phyloP scores from a whole-genome alignment of 2,329 filamentous ascomycete genomes.

The Nigrospora sphaerica region DNA sequence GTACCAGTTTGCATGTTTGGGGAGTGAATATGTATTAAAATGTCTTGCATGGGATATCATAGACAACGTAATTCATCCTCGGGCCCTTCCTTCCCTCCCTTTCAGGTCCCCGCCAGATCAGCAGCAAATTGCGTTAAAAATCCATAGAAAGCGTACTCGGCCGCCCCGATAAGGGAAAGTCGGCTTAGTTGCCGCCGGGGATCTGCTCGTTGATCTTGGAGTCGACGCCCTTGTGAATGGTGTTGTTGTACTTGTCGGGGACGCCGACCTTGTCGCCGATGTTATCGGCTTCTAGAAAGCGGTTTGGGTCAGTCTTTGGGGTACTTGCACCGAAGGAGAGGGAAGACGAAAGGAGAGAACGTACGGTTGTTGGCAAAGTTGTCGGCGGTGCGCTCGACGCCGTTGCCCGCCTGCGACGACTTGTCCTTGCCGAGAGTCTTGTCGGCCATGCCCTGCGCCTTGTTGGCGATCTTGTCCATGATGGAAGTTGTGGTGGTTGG shows the following conservation, averaged over 20 bases:
- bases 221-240: conserved; percentile 8
- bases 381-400: conserved; percentile 9
- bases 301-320: too few species aligned
- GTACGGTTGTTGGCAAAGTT: conserved; percentile 9
- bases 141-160: too few species aligned
- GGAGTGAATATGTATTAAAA: too few species aligned
- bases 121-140: too few species aligned
- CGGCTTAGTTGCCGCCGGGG: conserved; percentile 9
- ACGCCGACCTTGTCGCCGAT: conserved; percentile 7
- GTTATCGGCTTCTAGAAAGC: conserved; percentile 8
- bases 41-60: too few species aligned
- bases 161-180: too few species aligned
- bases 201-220: conserved; percentile 11
- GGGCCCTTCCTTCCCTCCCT: too few species aligned
- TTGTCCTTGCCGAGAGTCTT: conserved; percentile 8
- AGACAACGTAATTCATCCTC: too few species aligned
- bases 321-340: background rate
- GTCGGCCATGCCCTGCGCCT: conserved; percentile 1
- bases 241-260: conserved; percentile 5
- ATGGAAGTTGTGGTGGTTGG: background rate
- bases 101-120: too few species aligned
- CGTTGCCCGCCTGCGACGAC: conserved; percentile 9
- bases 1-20: too few species aligned
- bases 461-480: background rate
- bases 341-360: background rate